phyloP scores from a whole-genome alignment of 805 yeast genomes.

The Schizosaccharomyces lindneri region DNA sequence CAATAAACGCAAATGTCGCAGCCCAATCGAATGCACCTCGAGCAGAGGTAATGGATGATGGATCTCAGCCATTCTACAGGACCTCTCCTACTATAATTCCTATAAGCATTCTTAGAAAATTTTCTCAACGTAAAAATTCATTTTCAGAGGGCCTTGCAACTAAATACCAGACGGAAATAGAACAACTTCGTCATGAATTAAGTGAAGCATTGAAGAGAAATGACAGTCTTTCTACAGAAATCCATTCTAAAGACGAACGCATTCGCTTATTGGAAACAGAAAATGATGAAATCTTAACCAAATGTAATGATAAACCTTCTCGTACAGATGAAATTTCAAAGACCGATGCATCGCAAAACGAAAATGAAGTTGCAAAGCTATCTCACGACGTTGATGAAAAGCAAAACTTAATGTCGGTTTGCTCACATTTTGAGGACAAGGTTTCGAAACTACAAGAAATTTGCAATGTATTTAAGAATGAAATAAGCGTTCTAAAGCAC shows the following conservation, averaged over 20 bases:
- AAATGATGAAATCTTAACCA: not conserved
- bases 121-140: not conserved
- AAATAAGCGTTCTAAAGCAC: not conserved
- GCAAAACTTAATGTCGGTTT: not conserved
- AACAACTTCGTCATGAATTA: not conserved
- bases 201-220: not conserved
- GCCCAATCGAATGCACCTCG: not conserved
- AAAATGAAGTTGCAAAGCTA: not conserved
- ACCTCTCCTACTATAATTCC: not conserved
- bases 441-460: not conserved
- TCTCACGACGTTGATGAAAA: not conserved
- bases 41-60: not conserved
- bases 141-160: not conserved
- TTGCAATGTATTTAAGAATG: not conserved
- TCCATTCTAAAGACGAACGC: not conserved
- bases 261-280: not conserved
- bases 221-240: not conserved
- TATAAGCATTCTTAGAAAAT: not conserved
- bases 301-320: not conserved
- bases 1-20: not conserved
- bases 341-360: not conserved
- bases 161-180: not conserved
- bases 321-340: not conserved
- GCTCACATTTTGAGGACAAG: not conserved
- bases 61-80: not conserved